phyloP scores from a whole-genome alignment of 345 rosid genomes.

The Arabis alpina region DNA sequence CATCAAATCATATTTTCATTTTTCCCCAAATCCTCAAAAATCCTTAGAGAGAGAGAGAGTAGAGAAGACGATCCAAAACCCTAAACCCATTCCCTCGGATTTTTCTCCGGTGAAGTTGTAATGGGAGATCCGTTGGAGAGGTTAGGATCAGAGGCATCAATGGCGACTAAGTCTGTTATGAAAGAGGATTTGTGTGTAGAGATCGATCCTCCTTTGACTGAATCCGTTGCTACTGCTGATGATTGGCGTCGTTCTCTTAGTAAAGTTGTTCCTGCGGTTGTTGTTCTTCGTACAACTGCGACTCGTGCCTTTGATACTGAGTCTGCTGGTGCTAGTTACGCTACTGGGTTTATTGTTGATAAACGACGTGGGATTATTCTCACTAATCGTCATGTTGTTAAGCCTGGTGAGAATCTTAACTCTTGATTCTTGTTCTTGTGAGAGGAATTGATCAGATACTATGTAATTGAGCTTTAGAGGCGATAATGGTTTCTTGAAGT shows the following conservation, averaged over 20 bases:
- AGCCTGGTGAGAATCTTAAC: conserved; percentile 56
- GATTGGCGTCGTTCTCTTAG: conserved; percentile 84
- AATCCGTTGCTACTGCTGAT: conserved; percentile 69
- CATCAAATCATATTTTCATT: conserved; percentile 27
- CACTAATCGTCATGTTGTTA: conserved; percentile 96
- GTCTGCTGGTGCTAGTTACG: conserved; percentile 71
- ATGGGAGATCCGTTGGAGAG: conserved; percentile 67
- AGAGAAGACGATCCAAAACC: conserved; percentile 42
- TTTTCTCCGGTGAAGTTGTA: conserved; percentile 11
- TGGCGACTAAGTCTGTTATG: conserved; percentile 52
- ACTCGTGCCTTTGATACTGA: conserved; percentile 95
- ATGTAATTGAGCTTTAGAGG: not conserved
- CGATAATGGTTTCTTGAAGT: not conserved
- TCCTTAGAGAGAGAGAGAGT: not conserved
- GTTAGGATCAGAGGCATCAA: conserved; percentile 52
- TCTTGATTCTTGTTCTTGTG: no score
- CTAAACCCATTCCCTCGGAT: conserved; percentile 41
- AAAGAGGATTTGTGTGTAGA: conserved; percentile 71
- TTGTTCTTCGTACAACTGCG: conserved; percentile 80
- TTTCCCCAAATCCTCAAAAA: conserved; percentile 24
- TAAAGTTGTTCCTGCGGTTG: conserved; percentile 89
- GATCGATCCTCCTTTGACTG: conserved; percentile 58
- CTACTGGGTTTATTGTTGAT: conserved; percentile 93
- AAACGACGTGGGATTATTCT: conserved; percentile 89
- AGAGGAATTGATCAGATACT: not conserved